Percentiles rank a stretch among this genome's conserved stretches.
Evolutionary conservation across 306 rosid species (phyloP).

Genomic region (Herpetospermum pedunculosum): DNA sequence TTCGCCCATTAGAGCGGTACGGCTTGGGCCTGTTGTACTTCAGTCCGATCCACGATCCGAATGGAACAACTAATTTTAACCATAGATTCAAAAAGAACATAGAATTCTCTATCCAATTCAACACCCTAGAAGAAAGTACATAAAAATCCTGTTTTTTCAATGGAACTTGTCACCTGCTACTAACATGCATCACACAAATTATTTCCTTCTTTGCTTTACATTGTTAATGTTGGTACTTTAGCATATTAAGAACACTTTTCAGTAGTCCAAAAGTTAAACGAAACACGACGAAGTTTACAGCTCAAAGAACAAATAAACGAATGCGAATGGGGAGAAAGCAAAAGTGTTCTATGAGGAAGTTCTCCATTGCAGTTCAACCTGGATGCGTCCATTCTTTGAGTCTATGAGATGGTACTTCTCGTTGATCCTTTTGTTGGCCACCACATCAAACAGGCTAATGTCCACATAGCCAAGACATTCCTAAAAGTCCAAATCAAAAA

Average conservation of each 20-base stretch:
- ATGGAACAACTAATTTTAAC: not conserved
- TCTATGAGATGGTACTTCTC: constrained; percentile 65
- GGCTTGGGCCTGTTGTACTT: not conserved
- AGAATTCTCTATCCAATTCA: not conserved
- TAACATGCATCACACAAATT: not conserved
- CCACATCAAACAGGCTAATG: constrained; percentile 59
- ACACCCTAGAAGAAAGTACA: not conserved
- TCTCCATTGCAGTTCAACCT: constrained; percentile 34
- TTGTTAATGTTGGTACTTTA: not conserved
- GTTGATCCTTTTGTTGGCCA: constrained; percentile 64
- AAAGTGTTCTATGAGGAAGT: not conserved
- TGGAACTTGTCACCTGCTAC: not conserved
- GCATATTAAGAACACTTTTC: not conserved
- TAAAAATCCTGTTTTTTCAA: not conserved
- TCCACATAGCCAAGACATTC: constrained; percentile 75
- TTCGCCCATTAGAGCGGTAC: not conserved
- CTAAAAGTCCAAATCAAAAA: constrained; percentile 22
- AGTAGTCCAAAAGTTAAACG: not conserved
- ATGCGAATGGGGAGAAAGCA: not conserved
- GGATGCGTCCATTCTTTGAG: constrained; percentile 67
- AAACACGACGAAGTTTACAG: not conserved
- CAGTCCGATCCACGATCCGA: too few species aligned
- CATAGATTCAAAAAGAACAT: not conserved
- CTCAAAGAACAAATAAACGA: not conserved
- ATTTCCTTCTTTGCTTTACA: not conserved